Evolutionary conservation across 1,284 basidiomycete genomes (phyloP), one percentile per base, ranked within the genome.

Genomic region (Sparassis latifolia): DNA sequence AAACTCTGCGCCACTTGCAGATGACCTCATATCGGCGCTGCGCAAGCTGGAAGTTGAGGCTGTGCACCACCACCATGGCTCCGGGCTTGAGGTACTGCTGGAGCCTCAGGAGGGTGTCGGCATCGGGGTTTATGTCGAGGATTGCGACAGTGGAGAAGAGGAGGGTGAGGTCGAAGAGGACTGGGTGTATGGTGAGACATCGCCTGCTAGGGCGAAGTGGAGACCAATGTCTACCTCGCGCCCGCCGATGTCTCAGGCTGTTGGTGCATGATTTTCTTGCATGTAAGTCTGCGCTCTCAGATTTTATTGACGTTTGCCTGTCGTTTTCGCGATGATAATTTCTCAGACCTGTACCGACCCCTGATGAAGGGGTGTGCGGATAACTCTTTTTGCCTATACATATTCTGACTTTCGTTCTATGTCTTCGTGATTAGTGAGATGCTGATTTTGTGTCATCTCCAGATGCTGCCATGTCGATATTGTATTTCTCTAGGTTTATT

Each of bases 21-120:
- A 91, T 29, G 96, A 99, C 65, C 79, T 99, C 57, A 89, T 93
- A 42, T 67, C 74, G 10, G 92, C 93, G 5, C 71, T 97, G 50
- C 74, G 66, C 54, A 78, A 75, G 58, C 73, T 89, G 3, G 77
- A 87, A 58, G 54, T 82, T 2, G 68, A 72, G 47, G 74, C 74
- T n/a, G 62, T 59, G 53, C 62, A 58, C 33, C 62, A 58, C 49
- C 70, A 67, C 28, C 66, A 63, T 28, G 55, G 55, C 5, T 49
- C 63, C 12, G 70, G 69, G 44, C 63, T 77, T 41, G 84, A 82
- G 63, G 73, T 84, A 38, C 69, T 88, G 9, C 63, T 86, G 4
- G 79, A 84, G 51, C 82, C 84, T 0, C 72, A 77, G 45, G 86
- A 86, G 2, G 82, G 77, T n/a, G 73, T 78, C 7, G 87, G 86